Conservation (phyloP, 1,284 basidiomycete species). For the Ustilago nuda region DNA sequence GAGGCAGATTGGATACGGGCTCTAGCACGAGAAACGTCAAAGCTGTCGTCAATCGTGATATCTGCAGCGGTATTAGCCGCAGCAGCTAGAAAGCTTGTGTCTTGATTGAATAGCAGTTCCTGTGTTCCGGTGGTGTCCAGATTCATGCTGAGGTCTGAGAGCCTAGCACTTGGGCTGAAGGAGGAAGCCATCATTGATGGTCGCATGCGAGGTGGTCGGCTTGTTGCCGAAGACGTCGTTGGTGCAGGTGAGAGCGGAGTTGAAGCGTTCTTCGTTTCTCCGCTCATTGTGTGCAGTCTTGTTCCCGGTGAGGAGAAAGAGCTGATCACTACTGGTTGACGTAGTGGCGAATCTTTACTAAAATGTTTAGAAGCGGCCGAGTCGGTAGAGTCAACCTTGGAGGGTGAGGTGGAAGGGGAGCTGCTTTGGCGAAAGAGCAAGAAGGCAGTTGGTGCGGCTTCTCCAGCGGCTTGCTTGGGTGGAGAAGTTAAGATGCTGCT, state of each 20-base stretch:
- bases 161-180: constrained; percentile 29
- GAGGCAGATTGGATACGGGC: constrained; percentile 21
- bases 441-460: constrained; percentile 4
- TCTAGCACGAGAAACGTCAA: constrained; percentile 41
- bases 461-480: constrained; percentile 15
- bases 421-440: constrained; percentile 15
- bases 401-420: constrained; percentile 19
- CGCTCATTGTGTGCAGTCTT: not conserved
- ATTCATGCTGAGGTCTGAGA: constrained; percentile 36
- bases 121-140: constrained; percentile 36
- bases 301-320: constrained; percentile 26
- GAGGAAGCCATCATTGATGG: constrained; percentile 21
- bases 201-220: constrained; percentile 16
- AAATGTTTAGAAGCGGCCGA: constrained; percentile 21
- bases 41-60: constrained; percentile 48
- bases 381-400: constrained; percentile 29
- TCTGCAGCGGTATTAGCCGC: constrained; percentile 36
- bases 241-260: constrained; percentile 27
- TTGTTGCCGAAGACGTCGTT: constrained; percentile 7
- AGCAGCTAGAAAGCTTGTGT: constrained; percentile 38
- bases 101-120: constrained; percentile 33
- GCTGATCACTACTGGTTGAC: constrained; percentile 28
- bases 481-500: constrained; percentile 24
- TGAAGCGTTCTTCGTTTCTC: constrained; percentile 15
- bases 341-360: constrained; percentile 27